phyloP scores from a whole-genome alignment of 345 rosid species.

The Syzygium aromaticum region DNA sequence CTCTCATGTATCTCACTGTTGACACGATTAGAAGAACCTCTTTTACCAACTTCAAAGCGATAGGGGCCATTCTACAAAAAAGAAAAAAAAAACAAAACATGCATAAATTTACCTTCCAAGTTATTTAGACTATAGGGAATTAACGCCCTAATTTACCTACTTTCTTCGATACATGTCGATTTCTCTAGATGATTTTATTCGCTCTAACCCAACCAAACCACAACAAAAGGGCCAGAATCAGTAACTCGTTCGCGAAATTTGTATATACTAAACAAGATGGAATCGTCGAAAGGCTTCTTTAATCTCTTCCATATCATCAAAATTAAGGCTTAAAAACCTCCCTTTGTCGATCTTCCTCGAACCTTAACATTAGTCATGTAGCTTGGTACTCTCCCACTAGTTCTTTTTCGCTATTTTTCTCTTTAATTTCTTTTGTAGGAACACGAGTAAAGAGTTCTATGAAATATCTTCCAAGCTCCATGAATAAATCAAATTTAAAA shows the following conservation, averaged over 20 bases:
- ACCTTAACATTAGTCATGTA: not conserved
- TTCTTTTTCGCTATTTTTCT: not conserved
- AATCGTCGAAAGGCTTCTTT: not conserved
- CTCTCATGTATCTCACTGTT: not conserved
- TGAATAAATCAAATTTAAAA: not conserved
- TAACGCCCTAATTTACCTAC: not conserved
- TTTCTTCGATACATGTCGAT: not conserved
- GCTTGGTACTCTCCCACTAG: not conserved
- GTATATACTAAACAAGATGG: not conserved
- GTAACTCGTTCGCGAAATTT: not conserved
- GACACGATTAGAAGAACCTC: not conserved
- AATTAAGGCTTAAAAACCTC: not conserved
- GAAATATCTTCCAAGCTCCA: not conserved
- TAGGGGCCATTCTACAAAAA: too few species aligned
- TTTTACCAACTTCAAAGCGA: not conserved
- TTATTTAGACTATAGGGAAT: not conserved
- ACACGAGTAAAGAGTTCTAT: not conserved
- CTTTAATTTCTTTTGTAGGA: not conserved
- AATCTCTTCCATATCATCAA: not conserved
- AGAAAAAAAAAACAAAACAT: too few species aligned
- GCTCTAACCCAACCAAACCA: not conserved
- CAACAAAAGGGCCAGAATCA: not conserved
- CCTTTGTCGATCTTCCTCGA: not conserved
- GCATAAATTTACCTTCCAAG: not conserved
- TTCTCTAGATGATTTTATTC: not conserved